A percentile compares a stretch with the other conserved stretches of the same genome.
Evolutionary conservation across 1,139 yeast genomes (phyloP).

Genomic region (Saccharomyces hybrid): DNA sequence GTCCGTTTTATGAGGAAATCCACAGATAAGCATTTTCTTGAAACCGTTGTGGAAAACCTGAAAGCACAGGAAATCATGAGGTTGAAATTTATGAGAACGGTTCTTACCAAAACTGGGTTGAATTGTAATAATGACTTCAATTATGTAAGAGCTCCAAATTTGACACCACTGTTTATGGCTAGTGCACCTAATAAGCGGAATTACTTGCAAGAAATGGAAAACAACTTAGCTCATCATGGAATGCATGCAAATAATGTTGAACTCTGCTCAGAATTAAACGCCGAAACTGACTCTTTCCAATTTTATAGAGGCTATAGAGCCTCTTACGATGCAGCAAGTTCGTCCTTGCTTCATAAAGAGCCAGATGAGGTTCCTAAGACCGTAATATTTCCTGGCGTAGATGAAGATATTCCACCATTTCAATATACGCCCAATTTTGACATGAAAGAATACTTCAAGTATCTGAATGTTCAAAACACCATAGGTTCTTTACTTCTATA

Average conservation of each 20-base stretch:
- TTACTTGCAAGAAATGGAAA: constrained; percentile 28
- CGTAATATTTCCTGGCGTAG: constrained; percentile 32
- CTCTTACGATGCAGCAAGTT: constrained; percentile 31
- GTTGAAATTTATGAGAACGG: constrained; percentile 45
- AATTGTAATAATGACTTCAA: constrained; percentile 47
- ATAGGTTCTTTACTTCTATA: constrained; percentile 63
- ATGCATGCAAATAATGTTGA: constrained; percentile 11
- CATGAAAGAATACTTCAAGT: constrained; percentile 45
- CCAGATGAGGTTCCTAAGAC: constrained; percentile 50
- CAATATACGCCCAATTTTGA: constrained; percentile 66
- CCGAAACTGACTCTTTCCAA: constrained; percentile 31
- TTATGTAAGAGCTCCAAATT: constrained; percentile 47
- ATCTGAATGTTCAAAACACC: constrained; percentile 37
- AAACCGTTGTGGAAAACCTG: constrained; percentile 36
- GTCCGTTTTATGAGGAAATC: constrained; percentile 42
- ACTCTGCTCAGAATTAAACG: constrained; percentile 9
- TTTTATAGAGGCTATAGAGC: constrained; percentile 20
- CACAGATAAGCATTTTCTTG: constrained; percentile 31
- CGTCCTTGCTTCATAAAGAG: constrained; percentile 35
- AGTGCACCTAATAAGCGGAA: constrained; percentile 34
- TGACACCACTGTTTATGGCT: constrained; percentile 45
- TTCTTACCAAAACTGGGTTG: constrained; percentile 56
- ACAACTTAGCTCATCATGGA: constrained; percentile 8
- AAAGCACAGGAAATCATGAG: constrained; percentile 42
- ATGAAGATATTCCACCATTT: constrained; percentile 39